phyloP scores from a whole-genome alignment of 1,139 yeast species.

The Chernovozyma aurita region DNA sequence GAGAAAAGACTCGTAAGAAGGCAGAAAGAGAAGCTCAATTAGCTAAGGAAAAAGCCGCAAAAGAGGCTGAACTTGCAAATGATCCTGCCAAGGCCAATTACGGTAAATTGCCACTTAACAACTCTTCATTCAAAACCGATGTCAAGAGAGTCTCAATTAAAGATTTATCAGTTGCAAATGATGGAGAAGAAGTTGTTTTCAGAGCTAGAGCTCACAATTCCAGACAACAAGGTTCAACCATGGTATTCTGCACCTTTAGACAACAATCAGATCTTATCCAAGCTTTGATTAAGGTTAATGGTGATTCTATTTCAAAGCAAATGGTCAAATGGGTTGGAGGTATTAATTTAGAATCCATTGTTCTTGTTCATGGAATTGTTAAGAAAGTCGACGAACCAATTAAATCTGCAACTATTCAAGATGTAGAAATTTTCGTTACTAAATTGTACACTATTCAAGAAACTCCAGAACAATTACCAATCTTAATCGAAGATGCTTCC shows the following conservation, averaged over 20 bases:
- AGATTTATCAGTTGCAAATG: conserved; percentile 58
- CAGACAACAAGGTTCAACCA: conserved; percentile 93
- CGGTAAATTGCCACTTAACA: conserved; percentile 86
- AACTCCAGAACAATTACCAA: conserved; percentile 90
- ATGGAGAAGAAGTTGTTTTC: conserved; percentile 74
- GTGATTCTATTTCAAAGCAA: conserved; percentile 71
- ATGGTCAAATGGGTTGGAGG: conserved; percentile 96
- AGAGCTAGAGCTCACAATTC: conserved; percentile 93
- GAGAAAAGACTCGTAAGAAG: conserved; percentile 88
- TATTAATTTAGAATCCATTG: conserved; percentile 85
- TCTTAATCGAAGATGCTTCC: conserved; percentile 91
- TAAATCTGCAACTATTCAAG: conserved; percentile 89
- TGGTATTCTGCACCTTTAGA: conserved; percentile 86
- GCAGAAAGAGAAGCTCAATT: conserved; percentile 88
- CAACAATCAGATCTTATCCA: conserved; percentile 83
- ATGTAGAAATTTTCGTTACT: conserved; percentile 74
- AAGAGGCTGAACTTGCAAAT: conserved; percentile 52
- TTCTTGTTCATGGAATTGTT: conserved; percentile 81
- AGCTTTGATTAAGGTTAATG: conserved; percentile 69
- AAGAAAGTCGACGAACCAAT: conserved; percentile 81
- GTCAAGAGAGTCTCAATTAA: conserved; percentile 52
- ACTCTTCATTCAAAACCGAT: conserved; percentile 66
- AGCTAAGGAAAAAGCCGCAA: conserved; percentile 83
- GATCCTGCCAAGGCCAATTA: conserved; percentile 86
- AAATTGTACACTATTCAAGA: conserved; percentile 76